Percentiles rank a stretch among this genome's conserved stretches.
phyloP scores from a whole-genome alignment of 371 early-diverging fungal genomes.

The Mucor irregularis region DNA sequence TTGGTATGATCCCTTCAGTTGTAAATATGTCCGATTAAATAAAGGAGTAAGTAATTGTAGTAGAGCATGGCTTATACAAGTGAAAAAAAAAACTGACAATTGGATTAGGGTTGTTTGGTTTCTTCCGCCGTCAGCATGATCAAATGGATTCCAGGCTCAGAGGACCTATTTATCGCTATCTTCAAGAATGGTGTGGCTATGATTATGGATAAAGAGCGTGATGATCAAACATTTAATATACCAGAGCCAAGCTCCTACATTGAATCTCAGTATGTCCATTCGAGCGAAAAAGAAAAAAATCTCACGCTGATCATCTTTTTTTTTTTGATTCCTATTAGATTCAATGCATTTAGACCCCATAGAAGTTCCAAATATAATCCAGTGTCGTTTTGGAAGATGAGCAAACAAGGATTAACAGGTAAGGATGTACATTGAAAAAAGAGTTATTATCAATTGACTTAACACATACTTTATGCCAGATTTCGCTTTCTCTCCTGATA shows the following conservation, averaged over 20 bases:
- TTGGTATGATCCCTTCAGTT: slow-evolving; percentile 75
- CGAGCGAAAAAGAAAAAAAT: no score
- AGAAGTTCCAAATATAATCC: slow-evolving; percentile 73
- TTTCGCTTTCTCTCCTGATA: slow-evolving; percentile 87
- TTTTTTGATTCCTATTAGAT: no score
- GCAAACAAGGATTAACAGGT: slow-evolving; percentile 70
- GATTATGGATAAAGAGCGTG: slow-evolving; percentile 85
- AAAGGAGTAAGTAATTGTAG: slow-evolving; percentile 50
- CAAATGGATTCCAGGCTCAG: slow-evolving; percentile 91
- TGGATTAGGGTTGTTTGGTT: slow-evolving; percentile 45
- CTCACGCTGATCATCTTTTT: no score
- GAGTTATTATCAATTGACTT: neutral
- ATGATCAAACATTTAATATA: slow-evolving; percentile 66
- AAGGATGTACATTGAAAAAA: slow-evolving; percentile 10
- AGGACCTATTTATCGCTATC: slow-evolving; percentile 79
- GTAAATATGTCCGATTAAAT: slow-evolving; percentile 58
- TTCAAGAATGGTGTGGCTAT: slow-evolving; percentile 76
- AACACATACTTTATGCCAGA: slow-evolving; percentile 30
- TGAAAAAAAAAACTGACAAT: no score
- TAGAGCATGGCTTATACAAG: no score
- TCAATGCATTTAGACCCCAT: slow-evolving; percentile 53
- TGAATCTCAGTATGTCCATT: slow-evolving; percentile 29
- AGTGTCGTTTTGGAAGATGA: slow-evolving; percentile 72
- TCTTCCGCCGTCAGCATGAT: slow-evolving; percentile 71
- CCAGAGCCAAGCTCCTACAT: slow-evolving; percentile 31